Percentiles rank a stretch among this genome's conserved stretches.
phyloP scores from a whole-genome alignment of 106 monocot genomes.

The Dendrobium officinale region DNA sequence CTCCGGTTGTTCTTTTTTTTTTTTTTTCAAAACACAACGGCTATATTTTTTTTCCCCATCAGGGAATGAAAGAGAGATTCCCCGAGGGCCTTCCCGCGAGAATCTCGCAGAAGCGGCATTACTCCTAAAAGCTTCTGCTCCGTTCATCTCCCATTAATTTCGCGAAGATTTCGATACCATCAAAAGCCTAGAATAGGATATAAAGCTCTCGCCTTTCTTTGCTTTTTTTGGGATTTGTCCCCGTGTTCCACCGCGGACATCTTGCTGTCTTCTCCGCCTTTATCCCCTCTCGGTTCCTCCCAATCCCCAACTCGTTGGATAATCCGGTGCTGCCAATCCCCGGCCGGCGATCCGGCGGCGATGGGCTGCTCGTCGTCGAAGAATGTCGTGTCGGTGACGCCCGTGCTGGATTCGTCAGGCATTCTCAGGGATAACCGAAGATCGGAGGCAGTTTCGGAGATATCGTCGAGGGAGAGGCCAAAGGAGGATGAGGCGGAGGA shows the following conservation, averaged over 20 bases:
- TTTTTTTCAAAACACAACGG: no score
- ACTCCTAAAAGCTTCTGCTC: background rate
- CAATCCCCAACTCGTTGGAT: background rate
- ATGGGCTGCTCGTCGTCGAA: conserved; percentile 61
- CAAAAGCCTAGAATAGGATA: background rate
- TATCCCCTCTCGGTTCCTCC: background rate
- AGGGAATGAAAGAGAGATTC: no score
- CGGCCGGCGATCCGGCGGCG: background rate
- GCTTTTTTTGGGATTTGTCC: background rate
- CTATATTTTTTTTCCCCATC: no score
- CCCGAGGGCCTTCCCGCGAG: conserved; percentile 3
- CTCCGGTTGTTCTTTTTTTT: no score
- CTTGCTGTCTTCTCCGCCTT: background rate
- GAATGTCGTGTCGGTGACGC: conserved; percentile 45
- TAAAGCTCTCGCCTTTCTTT: background rate
- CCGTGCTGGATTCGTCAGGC: conserved; percentile 29
- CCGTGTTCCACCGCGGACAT: background rate
- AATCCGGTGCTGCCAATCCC: background rate
- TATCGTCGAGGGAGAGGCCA: background rate
- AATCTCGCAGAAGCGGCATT: background rate
- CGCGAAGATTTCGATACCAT: background rate
- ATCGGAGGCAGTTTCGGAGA: conserved; percentile 7
- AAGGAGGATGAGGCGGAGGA: conserved; percentile 12
- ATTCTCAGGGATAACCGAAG: conserved; percentile 13
- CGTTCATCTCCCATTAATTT: conserved; percentile 1